Evolutionary conservation across 129 eudicot species (phyloP), one percentile per base, ranked within the genome.

Genomic region (Gnaphalium uliginosum): DNA sequence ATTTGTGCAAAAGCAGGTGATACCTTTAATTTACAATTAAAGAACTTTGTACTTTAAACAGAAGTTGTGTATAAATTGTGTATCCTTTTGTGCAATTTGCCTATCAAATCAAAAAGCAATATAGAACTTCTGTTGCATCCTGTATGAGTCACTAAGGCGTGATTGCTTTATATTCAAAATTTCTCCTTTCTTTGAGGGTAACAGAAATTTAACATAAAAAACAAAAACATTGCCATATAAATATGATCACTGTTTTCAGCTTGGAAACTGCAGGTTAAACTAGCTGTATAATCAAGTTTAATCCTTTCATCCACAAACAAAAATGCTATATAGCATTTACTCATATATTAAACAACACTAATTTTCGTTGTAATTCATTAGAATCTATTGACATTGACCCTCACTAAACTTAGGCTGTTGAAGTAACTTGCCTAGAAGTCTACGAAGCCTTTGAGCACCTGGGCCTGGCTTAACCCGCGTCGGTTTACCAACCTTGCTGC

Each of bases 391-490:
- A 85, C 98, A 94, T 59, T 88, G 98, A 37, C 83, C 56, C 26
- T 79, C 68, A 14, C 76, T 75, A 71, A 77, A 76, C 72, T 81
- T 76, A 29, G 86, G 81, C 51, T 80, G 78, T 53, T 69, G 78
- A 76, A 90, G 73, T 63, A 90, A 46, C 27, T 69, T 85, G 76
- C 77, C 85, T 24, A 94, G 64, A 71, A 94, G 97, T 9, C 78
- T 46, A 1, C 74, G 70, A 66, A 94, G 93, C 89, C 96, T 76
- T 33, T 84, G 66, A 25, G 93, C 91, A 22, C 97, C 97, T 0
- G 87, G 89, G 56, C 97, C 93, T 1, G 93, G 96, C 65, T 78
- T 87, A 53, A 94, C 77, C 87, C 82, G 81, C 6, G 85, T 61
- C 0, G 81, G 81, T 27, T 85, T 86, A 48, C 96, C 96, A 71